These are phyloP conservation scores for Talaromyces sp. DNA, from an alignment of 2,329 filamentous ascomycete species.

Conservation along the genomic window DNA sequence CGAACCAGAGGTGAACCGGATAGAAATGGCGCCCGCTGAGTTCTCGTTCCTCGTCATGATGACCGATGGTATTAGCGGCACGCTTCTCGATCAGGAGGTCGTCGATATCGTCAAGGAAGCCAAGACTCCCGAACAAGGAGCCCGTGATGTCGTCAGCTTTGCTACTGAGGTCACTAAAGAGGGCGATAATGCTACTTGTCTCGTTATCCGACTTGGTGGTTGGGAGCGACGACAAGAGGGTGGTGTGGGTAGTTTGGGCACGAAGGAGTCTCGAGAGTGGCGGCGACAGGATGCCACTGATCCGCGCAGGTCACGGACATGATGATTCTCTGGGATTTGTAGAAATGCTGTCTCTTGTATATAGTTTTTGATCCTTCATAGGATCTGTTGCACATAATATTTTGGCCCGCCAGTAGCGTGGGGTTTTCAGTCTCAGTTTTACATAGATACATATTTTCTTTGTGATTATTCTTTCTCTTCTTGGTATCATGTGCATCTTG, in stretches of 20 bases:
- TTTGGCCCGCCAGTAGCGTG: neutral
- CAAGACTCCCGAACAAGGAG: constrained; percentile 83
- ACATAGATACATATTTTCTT: constrained; percentile 1
- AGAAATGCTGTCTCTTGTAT: constrained; percentile 18
- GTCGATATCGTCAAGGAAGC: constrained; percentile 96
- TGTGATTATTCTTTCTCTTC: neutral
- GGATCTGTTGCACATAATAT: constrained; percentile 17
- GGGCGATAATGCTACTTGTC: constrained; percentile 66
- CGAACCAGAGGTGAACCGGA: constrained; percentile 81
- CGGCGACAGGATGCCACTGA: constrained; percentile 78
- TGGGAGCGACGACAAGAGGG: constrained; percentile 72
- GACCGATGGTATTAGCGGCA: constrained; percentile 85
- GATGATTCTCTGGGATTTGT: constrained; percentile 15
- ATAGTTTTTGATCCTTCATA: constrained; percentile 17
- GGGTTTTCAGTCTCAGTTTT: neutral
- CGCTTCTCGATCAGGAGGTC: constrained; percentile 88
- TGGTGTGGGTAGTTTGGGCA: constrained; percentile 83
- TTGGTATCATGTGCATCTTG: too few relatives aligned
- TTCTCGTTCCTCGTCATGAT: constrained; percentile 88
- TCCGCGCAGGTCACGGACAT: constrained; percentile 69
- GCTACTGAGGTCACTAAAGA: constrained; percentile 78
- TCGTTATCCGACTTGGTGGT: constrained; percentile 65
- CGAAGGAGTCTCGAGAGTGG: constrained; percentile 87
- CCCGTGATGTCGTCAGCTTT: constrained; percentile 77
- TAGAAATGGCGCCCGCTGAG: constrained; percentile 79